Percentiles rank a stretch among this genome's conserved stretches.
Conservation (phyloP, 305 asterid genomes). For the Fraxinus sp. region DNA sequence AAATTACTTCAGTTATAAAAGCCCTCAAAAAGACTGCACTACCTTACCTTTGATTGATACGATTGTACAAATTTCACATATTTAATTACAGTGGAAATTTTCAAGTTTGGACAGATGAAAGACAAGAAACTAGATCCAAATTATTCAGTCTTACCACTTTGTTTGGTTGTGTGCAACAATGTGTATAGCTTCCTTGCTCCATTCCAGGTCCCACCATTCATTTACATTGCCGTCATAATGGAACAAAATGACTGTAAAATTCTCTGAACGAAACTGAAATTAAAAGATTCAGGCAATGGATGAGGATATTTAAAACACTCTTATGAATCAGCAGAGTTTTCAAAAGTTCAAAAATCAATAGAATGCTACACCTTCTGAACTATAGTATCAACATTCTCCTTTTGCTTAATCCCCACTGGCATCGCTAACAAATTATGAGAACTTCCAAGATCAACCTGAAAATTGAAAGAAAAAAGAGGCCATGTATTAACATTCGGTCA, state of each 20-base stretch:
- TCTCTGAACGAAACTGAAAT: conserved; percentile 90
- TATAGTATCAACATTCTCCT: conserved; percentile 63
- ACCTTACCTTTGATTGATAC: not conserved
- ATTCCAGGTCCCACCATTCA: conserved; percentile 83
- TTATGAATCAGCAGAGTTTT: not conserved
- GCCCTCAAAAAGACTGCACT: not conserved
- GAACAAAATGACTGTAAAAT: conserved; percentile 79
- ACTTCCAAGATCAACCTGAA: conserved; percentile 45
- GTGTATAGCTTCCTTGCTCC: conserved; percentile 90
- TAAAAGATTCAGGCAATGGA: conserved; percentile 26
- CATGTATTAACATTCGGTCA: conserved; percentile 5
- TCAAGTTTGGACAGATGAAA: conserved; percentile 4
- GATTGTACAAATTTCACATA: not conserved
- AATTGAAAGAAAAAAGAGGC: conserved; percentile 21
- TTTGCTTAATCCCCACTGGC: conserved; percentile 94
- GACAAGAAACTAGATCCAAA: conserved; percentile 10
- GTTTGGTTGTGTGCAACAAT: conserved; percentile 92
- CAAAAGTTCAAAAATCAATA: conserved; percentile 21
- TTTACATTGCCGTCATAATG: conserved; percentile 90
- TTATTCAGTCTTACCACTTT: conserved; percentile 59
- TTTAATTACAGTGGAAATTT: not conserved
- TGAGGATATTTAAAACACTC: conserved; percentile 18
- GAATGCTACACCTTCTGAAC: conserved; percentile 60
- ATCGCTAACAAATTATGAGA: conserved; percentile 71
- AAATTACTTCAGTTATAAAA: not conserved